Evolutionary conservation across 83 land plant species (phyloP), one percentile per base, ranked within the genome.

Genomic region (Thuja plicata): DNA sequence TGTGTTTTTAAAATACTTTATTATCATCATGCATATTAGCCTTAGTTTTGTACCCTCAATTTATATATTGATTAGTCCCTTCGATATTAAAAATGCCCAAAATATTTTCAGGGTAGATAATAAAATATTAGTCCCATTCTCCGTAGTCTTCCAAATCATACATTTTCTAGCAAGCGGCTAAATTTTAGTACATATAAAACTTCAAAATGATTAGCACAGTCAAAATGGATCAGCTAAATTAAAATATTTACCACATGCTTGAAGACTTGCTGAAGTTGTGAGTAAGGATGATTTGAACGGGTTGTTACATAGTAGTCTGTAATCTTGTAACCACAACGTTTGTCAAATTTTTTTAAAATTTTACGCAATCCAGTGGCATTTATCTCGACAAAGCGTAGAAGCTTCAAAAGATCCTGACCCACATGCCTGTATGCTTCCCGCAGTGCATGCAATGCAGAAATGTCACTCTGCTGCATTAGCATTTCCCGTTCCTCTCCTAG

Each of bases 311-410:
- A 97, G 38, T 96, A 95, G 89, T 95, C 94, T 74, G 97, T 95
- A 83, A 97, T 93, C 87, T 93, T 94, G 87, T 93, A 95, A 40
- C 97, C 95, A 87, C 94, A 91, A 2, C 96, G 94, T 87, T 97
- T 97, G 86, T 97, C 99, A 94, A 96, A 97, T 87, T 97, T 97
- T 89, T 97, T 97, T 89, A 97, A 89, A 40, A 97, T 97, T 92
- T 97, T 97, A 3, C 99, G 95, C 80, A 97, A 83, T 54, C 97
- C 99, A 82, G 92, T 92, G 27, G 99, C 97, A 91, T 97, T 97
- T 46, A 97, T 87, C 91, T 96, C 98, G 71, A 97, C 93, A 91
- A 94, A 97, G 82, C 78, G 91, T 32, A 97, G 91, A 88, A 97
- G 93, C 91, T 94, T 94, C 54, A 97, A 87, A 87, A 97, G 97